These are phyloP conservation scores for Paraurostyla sp. DNA, from an alignment of 73 alveolate species.

Conservation along the genomic window DNA sequence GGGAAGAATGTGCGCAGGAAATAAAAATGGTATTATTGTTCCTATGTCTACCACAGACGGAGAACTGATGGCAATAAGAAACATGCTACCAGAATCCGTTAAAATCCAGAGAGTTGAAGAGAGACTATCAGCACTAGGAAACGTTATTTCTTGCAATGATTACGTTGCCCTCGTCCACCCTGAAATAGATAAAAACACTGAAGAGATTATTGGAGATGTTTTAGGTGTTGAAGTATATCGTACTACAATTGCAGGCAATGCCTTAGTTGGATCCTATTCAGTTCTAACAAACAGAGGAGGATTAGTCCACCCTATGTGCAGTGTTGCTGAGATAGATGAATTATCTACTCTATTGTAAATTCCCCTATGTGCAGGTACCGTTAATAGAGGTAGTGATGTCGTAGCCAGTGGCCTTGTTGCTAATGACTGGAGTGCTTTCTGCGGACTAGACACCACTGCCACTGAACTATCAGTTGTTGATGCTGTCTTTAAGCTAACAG, in stretches of 20 bases:
- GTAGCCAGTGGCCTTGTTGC: constrained; percentile 98
- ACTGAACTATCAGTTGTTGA: constrained; percentile 98
- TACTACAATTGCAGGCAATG: constrained; percentile 97
- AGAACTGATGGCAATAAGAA: constrained; percentile 93
- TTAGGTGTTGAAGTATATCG: constrained; percentile 98
- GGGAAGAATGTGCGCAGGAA: constrained; percentile 96
- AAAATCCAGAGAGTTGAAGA: constrained; percentile 97
- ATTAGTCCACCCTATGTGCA: constrained; percentile 97
- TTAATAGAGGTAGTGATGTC: constrained; percentile 98
- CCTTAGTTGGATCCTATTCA: constrained; percentile 98
- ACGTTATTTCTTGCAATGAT: constrained; percentile 97
- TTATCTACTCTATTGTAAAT: constrained; percentile 91
- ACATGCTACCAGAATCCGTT: constrained; percentile 96
- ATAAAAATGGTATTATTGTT: constrained; percentile 96
- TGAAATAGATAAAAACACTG: constrained; percentile 98
- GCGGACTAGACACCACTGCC: constrained; percentile 97
- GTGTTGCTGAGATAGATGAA: constrained; percentile 98
- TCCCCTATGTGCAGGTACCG: constrained; percentile 99
- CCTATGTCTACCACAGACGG: constrained; percentile 98
- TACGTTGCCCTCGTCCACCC: constrained; percentile 99
- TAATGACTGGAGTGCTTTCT: constrained; percentile 98
- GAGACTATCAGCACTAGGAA: constrained; percentile 97
- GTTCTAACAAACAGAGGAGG: constrained; percentile 96
- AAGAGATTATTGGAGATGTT: constrained; percentile 97
- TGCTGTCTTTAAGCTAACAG: constrained; percentile 95